A percentile compares a stretch with the other conserved stretches of the same genome.
phyloP scores from a whole-genome alignment of 1,284 basidiomycete genomes.

The Termitomyces sp. region DNA sequence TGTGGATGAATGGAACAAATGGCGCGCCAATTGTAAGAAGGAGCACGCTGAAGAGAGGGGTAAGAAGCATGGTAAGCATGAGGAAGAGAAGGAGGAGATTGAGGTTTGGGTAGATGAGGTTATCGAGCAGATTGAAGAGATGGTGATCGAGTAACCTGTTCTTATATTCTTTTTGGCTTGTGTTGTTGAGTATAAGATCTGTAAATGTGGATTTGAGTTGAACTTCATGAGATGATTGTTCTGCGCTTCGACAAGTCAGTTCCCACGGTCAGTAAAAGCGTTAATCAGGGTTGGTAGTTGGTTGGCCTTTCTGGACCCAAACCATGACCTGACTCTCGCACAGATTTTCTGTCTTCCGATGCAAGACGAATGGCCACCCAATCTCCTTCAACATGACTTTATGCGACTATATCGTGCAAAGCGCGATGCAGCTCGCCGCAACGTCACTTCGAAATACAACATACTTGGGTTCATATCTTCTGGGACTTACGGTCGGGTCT shows the following conservation, averaged over 20 bases:
- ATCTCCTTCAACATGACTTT: conserved; percentile 52
- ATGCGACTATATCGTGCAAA: conserved; percentile 85
- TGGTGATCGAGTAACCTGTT: conserved; percentile 45
- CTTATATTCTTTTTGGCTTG: neutral
- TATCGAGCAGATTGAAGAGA: conserved; percentile 86
- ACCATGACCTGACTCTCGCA: conserved; percentile 10
- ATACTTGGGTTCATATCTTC: conserved; percentile 98
- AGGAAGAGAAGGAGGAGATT: conserved; percentile 76
- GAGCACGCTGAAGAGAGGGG: conserved; percentile 39
- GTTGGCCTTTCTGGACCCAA: neutral
- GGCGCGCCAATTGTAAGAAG: conserved; percentile 47
- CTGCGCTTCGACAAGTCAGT: neutral
- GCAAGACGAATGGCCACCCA: conserved; percentile 37
- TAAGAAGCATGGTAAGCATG: conserved; percentile 31
- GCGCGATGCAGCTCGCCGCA: conserved; percentile 62
- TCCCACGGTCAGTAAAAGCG: conserved; percentile 12
- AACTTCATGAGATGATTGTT: neutral
- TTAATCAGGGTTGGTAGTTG: too few relatives aligned
- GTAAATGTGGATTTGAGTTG: neutral
- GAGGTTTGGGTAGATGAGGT: conserved; percentile 90
- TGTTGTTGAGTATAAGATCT: neutral
- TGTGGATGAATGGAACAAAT: conserved; percentile 98
- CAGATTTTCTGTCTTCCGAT: conserved; percentile 7
- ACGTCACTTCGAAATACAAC: conserved; percentile 78
- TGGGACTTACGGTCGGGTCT: conserved; percentile 96